Evolutionary conservation across 2,329 filamentous ascomycete species (phyloP), one percentile per base, ranked within the genome.

Genomic region (Scytalidium lignicola): DNA sequence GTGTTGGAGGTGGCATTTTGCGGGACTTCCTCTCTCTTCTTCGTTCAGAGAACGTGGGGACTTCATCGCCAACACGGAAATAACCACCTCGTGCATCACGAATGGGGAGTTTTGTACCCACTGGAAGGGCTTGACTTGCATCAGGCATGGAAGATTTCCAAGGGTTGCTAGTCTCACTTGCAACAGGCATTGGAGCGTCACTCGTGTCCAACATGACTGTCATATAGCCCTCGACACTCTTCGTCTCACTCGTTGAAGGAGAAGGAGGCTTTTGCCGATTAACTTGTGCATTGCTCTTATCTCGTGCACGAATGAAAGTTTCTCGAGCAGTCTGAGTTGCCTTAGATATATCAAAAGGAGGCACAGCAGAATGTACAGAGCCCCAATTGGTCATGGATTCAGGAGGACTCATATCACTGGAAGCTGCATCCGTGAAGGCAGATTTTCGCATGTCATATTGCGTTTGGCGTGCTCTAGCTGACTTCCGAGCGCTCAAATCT

Each of bases 21-120:
- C 78, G 72, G 18, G 70, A 70, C 37, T 68, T 70, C 4, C 60
- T 63, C 47, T 66, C 70, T 32, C 70, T 65, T 57, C 70, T 72
- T 50, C 79, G 72, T 29, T 71, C 70, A 1, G 82, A 82, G 57
- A 85, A 85, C 1, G 76, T 74, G 19, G 78, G 78, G 48, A 76
- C 76, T 19, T 75, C 68, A 41, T 84, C 78, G 20, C 82, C 82
- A 43, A 84, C 67, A 2, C 80, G 76, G 29, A 69, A 72, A 60
- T 84, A 78, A 73, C 79, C 83, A 37, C 53, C 48, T 21, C 53
- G 47, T 18, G 19, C 45, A 18, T 47, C 39, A n/a, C 42, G 42
- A n/a, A n/a, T 0, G 48, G 49, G 13, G 50, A 41, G 10, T 41
- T 50, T 37, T 62, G n/a, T 59, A 26, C 53, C 50, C 3, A 45